Evolutionary conservation across 73 alveolate species (phyloP).

Genomic region (Tetrahymena malaccensis): DNA sequence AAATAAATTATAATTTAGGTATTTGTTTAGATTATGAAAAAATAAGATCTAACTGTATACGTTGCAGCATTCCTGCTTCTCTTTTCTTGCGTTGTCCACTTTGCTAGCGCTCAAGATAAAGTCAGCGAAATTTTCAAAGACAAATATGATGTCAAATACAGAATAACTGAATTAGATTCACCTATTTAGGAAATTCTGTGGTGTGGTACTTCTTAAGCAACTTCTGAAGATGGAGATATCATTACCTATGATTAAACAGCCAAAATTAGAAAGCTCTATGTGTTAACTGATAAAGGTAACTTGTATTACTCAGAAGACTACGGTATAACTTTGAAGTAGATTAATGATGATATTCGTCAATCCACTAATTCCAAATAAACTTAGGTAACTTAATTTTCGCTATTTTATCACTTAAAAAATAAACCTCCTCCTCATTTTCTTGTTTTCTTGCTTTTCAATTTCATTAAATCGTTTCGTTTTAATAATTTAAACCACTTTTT

Average conservation of each 20-base stretch:
- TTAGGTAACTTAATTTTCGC: not conserved
- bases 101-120: not conserved
- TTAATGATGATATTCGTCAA: not conserved
- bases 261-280: not conserved
- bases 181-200: not conserved
- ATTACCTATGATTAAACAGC: not conserved
- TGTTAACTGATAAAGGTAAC: not conserved
- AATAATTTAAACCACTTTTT: not conserved
- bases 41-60: not conserved
- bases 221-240: not conserved
- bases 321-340: not conserved
- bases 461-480: not conserved
- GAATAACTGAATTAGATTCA: not conserved
- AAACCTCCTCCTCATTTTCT: not conserved
- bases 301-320: not conserved
- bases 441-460: not conserved
- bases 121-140: not conserved
- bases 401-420: not conserved
- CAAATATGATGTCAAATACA: not conserved
- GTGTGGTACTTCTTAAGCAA: not conserved
- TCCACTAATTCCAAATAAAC: not conserved
- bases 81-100: not conserved
- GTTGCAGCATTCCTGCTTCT: not conserved
- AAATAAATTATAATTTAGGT: not conserved
- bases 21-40: not conserved